Evolutionary conservation across 768 basidiomycete genomes (phyloP).

Genomic region (Phaeotremella skinneri): DNA sequence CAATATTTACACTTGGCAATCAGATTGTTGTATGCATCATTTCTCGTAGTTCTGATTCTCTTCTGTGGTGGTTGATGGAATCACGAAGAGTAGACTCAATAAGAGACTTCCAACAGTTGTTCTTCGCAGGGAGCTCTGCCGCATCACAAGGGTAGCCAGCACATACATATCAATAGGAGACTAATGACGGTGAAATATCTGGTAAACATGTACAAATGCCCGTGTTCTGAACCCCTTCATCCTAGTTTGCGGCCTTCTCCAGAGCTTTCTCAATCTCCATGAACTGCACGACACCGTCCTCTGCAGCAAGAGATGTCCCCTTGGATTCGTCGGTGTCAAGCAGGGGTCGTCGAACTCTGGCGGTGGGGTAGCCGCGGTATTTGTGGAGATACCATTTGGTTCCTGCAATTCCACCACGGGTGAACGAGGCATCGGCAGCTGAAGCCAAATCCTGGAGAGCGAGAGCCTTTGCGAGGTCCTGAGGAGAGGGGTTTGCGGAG

Average conservation of each 20-base stretch:
- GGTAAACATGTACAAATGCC: no score
- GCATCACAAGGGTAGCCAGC: no score
- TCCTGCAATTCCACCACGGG: conserved; percentile 71
- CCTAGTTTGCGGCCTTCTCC: conserved; percentile 21
- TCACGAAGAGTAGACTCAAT: no score
- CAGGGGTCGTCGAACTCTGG: conserved; percentile 63
- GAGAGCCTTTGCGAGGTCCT: conserved; percentile 66
- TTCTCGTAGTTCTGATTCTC: no score
- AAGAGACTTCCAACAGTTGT: no score
- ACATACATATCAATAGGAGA: no score
- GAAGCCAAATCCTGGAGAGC: conserved; percentile 76
- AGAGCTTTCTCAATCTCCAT: conserved; percentile 60
- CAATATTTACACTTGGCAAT: no score
- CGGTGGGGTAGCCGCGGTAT: conserved; percentile 66
- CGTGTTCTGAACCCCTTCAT: no score
- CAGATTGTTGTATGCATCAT: no score
- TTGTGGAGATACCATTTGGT: conserved; percentile 77
- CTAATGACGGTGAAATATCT: no score
- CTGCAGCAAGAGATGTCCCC: conserved; percentile 67
- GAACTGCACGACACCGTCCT: conserved; percentile 69
- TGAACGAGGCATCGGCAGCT: conserved; percentile 74
- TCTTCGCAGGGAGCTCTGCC: no score
- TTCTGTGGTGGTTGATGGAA: no score
- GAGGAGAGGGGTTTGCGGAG: conserved; percentile 53
- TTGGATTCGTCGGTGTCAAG: conserved; percentile 61